Evolutionary conservation across 257 asterid species (phyloP), one percentile per base, ranked within the genome.

Genomic region (Solanum arcanum): DNA sequence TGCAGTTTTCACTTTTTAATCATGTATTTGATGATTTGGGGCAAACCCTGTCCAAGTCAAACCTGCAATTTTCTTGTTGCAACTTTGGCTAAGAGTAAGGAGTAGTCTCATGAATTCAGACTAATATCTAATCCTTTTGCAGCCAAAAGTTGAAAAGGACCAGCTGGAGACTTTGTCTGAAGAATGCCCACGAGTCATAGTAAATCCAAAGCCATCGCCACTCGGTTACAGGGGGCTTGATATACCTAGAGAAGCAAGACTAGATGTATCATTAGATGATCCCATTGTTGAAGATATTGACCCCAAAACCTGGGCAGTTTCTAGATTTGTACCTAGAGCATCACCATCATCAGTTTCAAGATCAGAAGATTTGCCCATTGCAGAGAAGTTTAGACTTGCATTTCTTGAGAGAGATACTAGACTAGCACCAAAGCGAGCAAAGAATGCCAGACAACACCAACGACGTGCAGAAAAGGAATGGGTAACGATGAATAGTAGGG

Each of bases 391-490:
- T 88, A 93, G 99, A 93, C 93, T 94, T 83, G 99, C 99, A 5
- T 97, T 94, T 88, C 35, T 92, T 23, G 99, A 95, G 88, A 95
- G 99, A 89, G 99, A 97, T 84, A 94, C 89, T 23, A 95, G 98
- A 62, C 89, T 97, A 87, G 99, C 99, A 9, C 98, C 99, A 69
- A 97, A 97, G 91, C 94, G 99, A 47, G 99, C 99, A 6, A 97
- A 97, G 90, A 97, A 97, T 29, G 97, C 96, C 7, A 92, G 99
- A 92, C 99, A 97, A 86, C 97, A 89, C 86, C 97, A 94, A 85
- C 90, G 99, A 60, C 98, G 99, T 42, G 97, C 99, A 21, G 96
- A 92, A 90, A 95, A 92, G 93, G 96, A 95, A 85, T 86, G 94
- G 92, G 91, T 94, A 20, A 94, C 64, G 91, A 91, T 62, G 90